Base-by-base conservation (phyloP, 2,329 filamentous ascomycete genomes). In the Colletotrichum lindemuthianum region DNA sequence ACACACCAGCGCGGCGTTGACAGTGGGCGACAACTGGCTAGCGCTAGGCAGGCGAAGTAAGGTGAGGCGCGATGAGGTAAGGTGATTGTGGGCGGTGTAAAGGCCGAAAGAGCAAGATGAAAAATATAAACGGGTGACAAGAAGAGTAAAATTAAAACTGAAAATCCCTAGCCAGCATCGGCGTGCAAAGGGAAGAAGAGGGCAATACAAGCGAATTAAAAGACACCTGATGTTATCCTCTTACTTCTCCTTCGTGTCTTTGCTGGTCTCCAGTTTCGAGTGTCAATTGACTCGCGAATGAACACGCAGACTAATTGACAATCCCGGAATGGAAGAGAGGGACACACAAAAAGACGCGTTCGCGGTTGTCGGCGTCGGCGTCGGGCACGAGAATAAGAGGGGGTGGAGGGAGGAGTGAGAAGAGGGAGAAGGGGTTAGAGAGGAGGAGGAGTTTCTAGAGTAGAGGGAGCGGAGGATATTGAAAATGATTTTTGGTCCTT, bases 291-390 rank as follows among this genome's bases (percentile, higher is more conserved):
- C 49, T 48, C 58, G 45, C 37, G 37, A 65, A 49, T 39, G 32
- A 24, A 51, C 48, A 60, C 57, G 58, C 50, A 37, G 47, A 40
- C 56, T 32, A 48, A 49, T 15, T 49, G 60, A 43, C 34, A 51
- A 33, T 45, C 57, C 52, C 34, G 59, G 40, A 59, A 52, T 33
- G 48, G 40, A 58, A 36, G 43, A 52, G 43, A 63, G 47, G 59
- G 52, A 53, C 41, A 43, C 24, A 12, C 13, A 51, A 58, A 51
- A 41, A 41, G 40, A 63, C 61, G 55, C 55, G 50, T 39, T 61
- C 61, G 57, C 61, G 57, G 50, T 53, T 55, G 51, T 64, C 60
- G 60, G 49, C 60, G 60, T 63, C 60, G 54, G 49, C 41, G 52
- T 59, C 52, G 49, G 24, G 55, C 61, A 58, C 61, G 65, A 63